Evolutionary conservation across 116 monocot species (phyloP).

Genomic region (Dioscorea cayenensis): DNA sequence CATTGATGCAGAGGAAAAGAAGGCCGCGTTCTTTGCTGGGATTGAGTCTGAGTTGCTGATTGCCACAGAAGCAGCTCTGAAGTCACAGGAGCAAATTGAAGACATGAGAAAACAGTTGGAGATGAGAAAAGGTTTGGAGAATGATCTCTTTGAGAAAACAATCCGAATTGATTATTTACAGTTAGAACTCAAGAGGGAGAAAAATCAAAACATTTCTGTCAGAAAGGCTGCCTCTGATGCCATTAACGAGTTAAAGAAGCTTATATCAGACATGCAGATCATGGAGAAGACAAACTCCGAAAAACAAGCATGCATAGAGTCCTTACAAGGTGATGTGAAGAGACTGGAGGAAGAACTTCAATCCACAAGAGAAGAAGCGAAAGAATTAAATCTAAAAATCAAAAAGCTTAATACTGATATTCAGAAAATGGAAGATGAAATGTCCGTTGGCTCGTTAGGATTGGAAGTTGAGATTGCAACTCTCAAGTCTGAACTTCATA

Average conservation of each 20-base stretch:
- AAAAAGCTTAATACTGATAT: too few relatives aligned
- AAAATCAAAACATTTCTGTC: background rate
- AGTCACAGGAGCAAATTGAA: conserved; percentile 1
- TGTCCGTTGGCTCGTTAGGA: too few relatives aligned
- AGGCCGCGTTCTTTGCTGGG: background rate
- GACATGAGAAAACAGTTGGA: conserved; percentile 2
- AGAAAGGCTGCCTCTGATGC: background rate
- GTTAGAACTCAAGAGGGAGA: background rate
- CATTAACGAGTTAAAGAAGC: too few relatives aligned
- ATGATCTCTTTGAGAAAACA: background rate
- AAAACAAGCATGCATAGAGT: background rate
- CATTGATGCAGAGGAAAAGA: background rate
- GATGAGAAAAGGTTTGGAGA: background rate
- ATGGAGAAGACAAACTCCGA: too few relatives aligned
- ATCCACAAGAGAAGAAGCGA: background rate
- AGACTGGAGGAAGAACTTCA: background rate
- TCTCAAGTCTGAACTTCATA: too few relatives aligned
- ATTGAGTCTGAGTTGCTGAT: conserved; percentile 2
- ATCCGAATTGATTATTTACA: conserved; percentile 1
- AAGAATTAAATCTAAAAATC: background rate
- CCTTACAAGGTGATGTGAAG: background rate
- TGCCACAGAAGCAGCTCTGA: background rate
- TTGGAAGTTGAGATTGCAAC: too few relatives aligned
- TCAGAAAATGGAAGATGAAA: too few relatives aligned
- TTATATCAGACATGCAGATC: too few relatives aligned